A percentile compares a stretch with the other conserved stretches of the same genome.
phyloP scores from a whole-genome alignment of 257 asterid genomes.

The Nicotiana obtusifolia region DNA sequence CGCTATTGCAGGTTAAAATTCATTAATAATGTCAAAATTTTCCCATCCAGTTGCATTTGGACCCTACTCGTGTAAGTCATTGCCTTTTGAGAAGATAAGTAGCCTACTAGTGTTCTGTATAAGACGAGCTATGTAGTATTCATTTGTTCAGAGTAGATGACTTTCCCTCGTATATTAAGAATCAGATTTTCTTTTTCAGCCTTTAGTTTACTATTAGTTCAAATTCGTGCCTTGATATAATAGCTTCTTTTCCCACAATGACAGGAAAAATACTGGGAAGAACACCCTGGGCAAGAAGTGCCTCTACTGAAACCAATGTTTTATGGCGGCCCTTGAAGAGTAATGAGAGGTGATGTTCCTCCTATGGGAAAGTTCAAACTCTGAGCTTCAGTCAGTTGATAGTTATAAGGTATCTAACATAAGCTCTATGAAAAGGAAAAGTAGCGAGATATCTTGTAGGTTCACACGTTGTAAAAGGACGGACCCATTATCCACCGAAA shows the following conservation, averaged over 20 bases:
- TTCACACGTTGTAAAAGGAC: neutral
- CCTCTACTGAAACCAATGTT: conserved; percentile 87
- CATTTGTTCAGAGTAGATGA: neutral
- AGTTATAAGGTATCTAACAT: neutral
- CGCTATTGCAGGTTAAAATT: too few relatives aligned
- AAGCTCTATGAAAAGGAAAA: neutral
- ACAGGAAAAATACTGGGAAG: conserved; percentile 92
- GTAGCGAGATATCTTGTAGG: neutral
- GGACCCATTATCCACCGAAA: neutral
- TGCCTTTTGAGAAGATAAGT: too few relatives aligned
- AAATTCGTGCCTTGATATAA: neutral
- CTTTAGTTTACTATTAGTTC: neutral
- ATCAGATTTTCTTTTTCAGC: neutral
- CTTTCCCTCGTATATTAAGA: too few relatives aligned
- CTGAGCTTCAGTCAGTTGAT: neutral
- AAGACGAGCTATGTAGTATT: too few relatives aligned
- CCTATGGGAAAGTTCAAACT: conserved; percentile 13
- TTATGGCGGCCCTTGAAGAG: conserved; percentile 90
- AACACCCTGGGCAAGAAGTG: conserved; percentile 78
- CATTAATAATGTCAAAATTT: too few relatives aligned
- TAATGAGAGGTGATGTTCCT: conserved; percentile 79
- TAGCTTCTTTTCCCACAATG: neutral
- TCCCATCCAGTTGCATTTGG: too few relatives aligned
- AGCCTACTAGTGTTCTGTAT: too few relatives aligned
- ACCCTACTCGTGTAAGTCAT: too few relatives aligned